These are phyloP conservation scores for Teratosphaeria nubilosa DNA, from an alignment of 2,329 filamentous ascomycete genomes.

Conservation along the genomic window DNA sequence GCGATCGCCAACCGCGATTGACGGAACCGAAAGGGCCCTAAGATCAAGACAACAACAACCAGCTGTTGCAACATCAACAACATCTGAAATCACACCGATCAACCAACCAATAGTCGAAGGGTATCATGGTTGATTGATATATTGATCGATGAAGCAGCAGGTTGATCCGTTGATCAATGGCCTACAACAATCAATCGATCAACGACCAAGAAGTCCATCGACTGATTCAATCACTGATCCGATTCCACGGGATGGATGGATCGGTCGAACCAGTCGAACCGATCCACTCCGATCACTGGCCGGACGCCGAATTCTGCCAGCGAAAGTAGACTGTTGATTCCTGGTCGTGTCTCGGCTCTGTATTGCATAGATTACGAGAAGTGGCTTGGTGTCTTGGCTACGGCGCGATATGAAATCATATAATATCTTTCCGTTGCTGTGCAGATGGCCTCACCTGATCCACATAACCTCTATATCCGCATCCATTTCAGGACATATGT, in stretches of 20 bases:
- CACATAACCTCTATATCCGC: neutral
- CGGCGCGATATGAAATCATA: neutral
- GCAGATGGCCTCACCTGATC: neutral
- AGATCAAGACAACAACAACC: neutral
- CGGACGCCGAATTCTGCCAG: neutral
- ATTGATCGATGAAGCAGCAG: neutral
- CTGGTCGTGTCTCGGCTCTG: neutral
- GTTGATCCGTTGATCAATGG: neutral
- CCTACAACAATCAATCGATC: neutral
- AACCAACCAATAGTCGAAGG: neutral
- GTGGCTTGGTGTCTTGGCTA: neutral
- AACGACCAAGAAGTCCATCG: neutral
- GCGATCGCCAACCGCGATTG: neutral
- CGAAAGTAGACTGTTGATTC: neutral
- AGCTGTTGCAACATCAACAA: neutral
- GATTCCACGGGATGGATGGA: neutral
- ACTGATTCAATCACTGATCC: neutral
- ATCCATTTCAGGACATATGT: neutral
- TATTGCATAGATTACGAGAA: neutral
- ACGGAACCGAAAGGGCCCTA: neutral
- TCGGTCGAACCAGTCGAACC: neutral
- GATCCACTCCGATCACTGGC: neutral
- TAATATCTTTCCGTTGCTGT: neutral
- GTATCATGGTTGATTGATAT: neutral
- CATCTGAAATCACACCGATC: neutral